These are phyloP conservation scores for Alternaria atra DNA, from an alignment of 2,329 filamentous ascomycete species.

Conservation along the genomic window DNA sequence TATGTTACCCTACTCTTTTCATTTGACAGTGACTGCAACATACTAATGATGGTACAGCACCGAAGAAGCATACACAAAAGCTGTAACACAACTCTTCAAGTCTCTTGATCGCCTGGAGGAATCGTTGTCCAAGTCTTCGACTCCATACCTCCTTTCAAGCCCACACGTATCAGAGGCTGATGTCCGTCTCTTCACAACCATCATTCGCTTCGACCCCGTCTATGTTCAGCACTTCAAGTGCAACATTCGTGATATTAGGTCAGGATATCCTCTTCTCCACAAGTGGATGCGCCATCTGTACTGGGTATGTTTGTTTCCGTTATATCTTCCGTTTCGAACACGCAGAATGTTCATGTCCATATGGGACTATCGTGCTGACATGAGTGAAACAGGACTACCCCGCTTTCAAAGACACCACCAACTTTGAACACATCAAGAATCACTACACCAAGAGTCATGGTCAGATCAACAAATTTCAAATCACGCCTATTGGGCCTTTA, in stretches of 20 bases:
- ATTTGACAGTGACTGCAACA: background rate
- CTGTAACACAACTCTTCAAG: conserved; percentile 57
- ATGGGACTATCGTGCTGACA: background rate
- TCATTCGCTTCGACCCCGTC: conserved; percentile 67
- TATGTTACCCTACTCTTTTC: conserved; percentile 26
- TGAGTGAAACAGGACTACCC: conserved; percentile 59
- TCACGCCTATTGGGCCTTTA: conserved; percentile 85
- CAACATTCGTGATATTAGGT: conserved; percentile 84
- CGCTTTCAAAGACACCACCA: conserved; percentile 82
- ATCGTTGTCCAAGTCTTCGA: conserved; percentile 52
- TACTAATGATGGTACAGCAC: conserved; percentile 37
- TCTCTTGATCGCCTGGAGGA: conserved; percentile 60
- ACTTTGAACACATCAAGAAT: conserved; percentile 95
- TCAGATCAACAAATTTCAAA: conserved; percentile 72
- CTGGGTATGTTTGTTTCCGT: conserved; percentile 61
- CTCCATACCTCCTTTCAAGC: conserved; percentile 58
- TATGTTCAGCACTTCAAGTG: conserved; percentile 74
- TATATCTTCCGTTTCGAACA: background rate
- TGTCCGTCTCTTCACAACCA: conserved; percentile 65
- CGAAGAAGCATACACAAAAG: conserved; percentile 60
- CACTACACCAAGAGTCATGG: conserved; percentile 73
- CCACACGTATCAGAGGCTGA: conserved; percentile 60
- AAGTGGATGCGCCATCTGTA: conserved; percentile 84
- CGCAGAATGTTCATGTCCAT: background rate
- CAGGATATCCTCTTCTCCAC: conserved; percentile 83